Evolutionary conservation across 2,329 filamentous ascomycete genomes (phyloP).

Genomic region (Aspergillus arachidicola): DNA sequence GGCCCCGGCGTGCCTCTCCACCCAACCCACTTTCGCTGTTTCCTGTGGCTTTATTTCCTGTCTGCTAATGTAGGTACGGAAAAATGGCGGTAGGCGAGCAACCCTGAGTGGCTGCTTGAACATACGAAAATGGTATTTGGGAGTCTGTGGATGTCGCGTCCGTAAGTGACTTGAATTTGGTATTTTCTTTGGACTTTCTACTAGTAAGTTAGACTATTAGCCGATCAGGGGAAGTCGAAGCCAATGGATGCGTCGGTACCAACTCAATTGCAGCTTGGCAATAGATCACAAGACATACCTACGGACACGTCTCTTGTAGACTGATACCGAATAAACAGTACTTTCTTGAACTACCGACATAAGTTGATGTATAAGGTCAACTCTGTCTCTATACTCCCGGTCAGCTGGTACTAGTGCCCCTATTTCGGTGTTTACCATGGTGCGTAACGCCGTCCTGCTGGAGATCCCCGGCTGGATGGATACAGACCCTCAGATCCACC

Average conservation of each 20-base stretch:
- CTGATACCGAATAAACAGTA: neutral
- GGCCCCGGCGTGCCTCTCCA: conserved; percentile 1
- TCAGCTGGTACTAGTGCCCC: neutral
- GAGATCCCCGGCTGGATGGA: neutral
- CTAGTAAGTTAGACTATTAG: neutral
- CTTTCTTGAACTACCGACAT: neutral
- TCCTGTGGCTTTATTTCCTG: neutral
- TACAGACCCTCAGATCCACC: conserved; percentile 5
- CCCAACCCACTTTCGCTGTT: conserved; percentile 4
- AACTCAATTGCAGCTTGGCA: conserved; percentile 18
- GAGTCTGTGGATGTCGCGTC: neutral
- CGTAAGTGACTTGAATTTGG: neutral
- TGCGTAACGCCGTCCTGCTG: neutral
- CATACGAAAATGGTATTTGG: neutral
- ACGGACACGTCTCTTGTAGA: conserved; percentile 1
- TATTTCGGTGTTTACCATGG: neutral
- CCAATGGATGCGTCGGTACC: conserved; percentile 4
- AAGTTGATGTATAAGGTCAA: neutral
- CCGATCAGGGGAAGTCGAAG: conserved; percentile 8
- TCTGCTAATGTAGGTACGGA: conserved; percentile 6
- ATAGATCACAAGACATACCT: conserved; percentile 13
- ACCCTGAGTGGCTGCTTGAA: neutral
- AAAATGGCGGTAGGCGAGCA: neutral
- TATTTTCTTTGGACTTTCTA: neutral
- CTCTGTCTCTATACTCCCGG: neutral